Evolutionary conservation across 768 basidiomycete species (phyloP), one percentile per base, ranked within the genome.

Genomic region (Termitomyces sp.): DNA sequence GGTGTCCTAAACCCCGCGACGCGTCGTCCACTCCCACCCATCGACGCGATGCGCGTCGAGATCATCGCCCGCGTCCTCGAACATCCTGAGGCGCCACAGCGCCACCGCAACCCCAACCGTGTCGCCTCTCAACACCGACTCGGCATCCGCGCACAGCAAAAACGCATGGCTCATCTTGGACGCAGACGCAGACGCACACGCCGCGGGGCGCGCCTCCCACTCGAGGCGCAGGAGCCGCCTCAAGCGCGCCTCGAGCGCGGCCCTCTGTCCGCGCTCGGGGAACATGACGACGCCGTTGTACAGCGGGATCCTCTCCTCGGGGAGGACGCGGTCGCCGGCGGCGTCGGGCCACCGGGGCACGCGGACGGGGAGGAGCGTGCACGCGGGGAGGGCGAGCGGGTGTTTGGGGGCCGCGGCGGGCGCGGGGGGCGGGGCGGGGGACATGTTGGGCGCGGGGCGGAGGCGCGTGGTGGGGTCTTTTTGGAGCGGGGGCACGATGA

Each of bases 1-100:
- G n/a, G n/a, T n/a, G n/a, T n/a, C 2, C 26, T 26, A 26, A 26
- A 26, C 26, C 26, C 26, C 26, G 5, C 26, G 38, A 10, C 13
- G 41, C 22, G 1, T 33, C 16, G 58, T 57, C 58, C 55, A 48
- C 24, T 57, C 62, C 59, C 62, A 63, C 32, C 58, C 62, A 28
- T 32, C 61, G 24, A 49, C 58, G 40, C 47, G 46, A 44, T 60
- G 57, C 8, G 50, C 46, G 32, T 56, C 45, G 24, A 56, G 14
- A 35, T 78, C 75, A 80, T 81, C 85, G 0, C 76, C 78, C 0
- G 14, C 8, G 2, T 84, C 82, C 65, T 90, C 86, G 78, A 86
- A 94, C 82, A 92, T 84, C 58, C 85, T 76, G 44, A 92, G 58
- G 59, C 92, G 82, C 91, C 91, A 93, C 18, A 93, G 66, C 1